These are phyloP conservation scores for Penicillium sp. DNA, from an alignment of 2,329 filamentous ascomycete genomes.

Conservation along the genomic window DNA sequence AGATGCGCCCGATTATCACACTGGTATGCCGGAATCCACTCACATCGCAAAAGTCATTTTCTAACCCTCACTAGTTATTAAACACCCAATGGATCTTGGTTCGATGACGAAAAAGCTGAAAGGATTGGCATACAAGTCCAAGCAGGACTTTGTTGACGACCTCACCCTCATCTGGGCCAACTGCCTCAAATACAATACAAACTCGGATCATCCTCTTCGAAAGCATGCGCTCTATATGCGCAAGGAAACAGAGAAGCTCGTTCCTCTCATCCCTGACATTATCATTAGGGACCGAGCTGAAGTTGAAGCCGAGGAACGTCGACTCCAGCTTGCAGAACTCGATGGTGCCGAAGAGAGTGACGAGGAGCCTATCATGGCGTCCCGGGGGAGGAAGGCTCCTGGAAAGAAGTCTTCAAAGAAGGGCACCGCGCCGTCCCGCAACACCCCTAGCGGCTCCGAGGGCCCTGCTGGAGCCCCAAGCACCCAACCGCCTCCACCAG, in stretches of 20 bases:
- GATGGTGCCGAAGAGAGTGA: conserved; percentile 89
- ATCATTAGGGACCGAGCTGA: conserved; percentile 87
- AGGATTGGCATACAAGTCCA: conserved; percentile 75
- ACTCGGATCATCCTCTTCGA: conserved; percentile 80
- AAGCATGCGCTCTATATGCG: conserved; percentile 96
- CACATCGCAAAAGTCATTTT: background rate
- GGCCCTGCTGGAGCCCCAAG: conserved; percentile 64
- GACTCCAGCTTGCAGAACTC: conserved; percentile 79
- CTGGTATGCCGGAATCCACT: conserved; percentile 60
- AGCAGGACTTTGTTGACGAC: conserved; percentile 91
- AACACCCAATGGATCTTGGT: conserved; percentile 96
- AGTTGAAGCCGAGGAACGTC: conserved; percentile 80
- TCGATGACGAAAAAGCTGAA: conserved; percentile 98
- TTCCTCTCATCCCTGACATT: conserved; percentile 91
- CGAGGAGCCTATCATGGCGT: conserved; percentile 98
- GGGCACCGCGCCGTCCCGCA: conserved; percentile 63
- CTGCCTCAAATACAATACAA: conserved; percentile 92
- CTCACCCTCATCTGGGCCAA: conserved; percentile 96
- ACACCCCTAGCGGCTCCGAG: conserved; percentile 74
- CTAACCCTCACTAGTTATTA: conserved; percentile 68
- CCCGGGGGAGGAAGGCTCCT: conserved; percentile 83
- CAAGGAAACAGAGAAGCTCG: conserved; percentile 95
- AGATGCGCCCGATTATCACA: conserved; percentile 94
- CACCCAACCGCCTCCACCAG: conserved; percentile 51
- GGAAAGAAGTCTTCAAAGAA: conserved; percentile 73